phyloP scores from a whole-genome alignment of 805 yeast species.

The Maudiozyma turicensis region DNA sequence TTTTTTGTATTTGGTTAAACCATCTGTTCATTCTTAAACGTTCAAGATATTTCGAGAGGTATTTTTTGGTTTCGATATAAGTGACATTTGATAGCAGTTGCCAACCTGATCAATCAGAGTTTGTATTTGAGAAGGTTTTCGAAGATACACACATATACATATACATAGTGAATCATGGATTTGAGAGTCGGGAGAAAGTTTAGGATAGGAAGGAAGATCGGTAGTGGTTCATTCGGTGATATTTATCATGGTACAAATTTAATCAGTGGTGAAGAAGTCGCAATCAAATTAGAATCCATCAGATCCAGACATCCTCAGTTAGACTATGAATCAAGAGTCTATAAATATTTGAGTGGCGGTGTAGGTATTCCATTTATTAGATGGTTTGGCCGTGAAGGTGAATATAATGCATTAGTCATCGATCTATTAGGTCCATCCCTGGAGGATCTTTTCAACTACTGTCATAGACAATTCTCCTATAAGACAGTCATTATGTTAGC shows the following conservation, averaged over 20 bases:
- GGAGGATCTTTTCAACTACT: conserved; percentile 92
- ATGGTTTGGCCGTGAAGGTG: conserved; percentile 96
- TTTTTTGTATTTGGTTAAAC: too few species aligned
- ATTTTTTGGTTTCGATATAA: too few species aligned
- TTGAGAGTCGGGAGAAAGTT: conserved; percentile 89
- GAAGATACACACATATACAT: too few species aligned
- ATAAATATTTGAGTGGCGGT: conserved; percentile 89
- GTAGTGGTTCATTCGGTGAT: conserved; percentile 96
- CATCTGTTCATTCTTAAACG: too few species aligned
- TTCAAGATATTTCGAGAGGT: too few species aligned
- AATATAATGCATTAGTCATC: conserved; percentile 93
- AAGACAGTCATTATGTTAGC: conserved; percentile 90
- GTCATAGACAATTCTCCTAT: conserved; percentile 85
- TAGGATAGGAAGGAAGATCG: conserved; percentile 89
- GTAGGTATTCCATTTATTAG: conserved; percentile 95
- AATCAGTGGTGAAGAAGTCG: conserved; percentile 95
- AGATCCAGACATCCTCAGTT: conserved; percentile 93
- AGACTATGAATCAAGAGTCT: conserved; percentile 94
- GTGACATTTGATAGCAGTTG: too few species aligned
- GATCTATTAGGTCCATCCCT: conserved; percentile 91
- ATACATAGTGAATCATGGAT: conserved; percentile 36
- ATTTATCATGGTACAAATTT: conserved; percentile 88
- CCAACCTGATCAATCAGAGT: too few species aligned
- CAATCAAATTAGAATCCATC: conserved; percentile 84
- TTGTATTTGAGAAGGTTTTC: too few species aligned